Evolutionary conservation across 2,329 filamentous ascomycete genomes (phyloP).

Genomic region (Albophoma yamanashiensis): DNA sequence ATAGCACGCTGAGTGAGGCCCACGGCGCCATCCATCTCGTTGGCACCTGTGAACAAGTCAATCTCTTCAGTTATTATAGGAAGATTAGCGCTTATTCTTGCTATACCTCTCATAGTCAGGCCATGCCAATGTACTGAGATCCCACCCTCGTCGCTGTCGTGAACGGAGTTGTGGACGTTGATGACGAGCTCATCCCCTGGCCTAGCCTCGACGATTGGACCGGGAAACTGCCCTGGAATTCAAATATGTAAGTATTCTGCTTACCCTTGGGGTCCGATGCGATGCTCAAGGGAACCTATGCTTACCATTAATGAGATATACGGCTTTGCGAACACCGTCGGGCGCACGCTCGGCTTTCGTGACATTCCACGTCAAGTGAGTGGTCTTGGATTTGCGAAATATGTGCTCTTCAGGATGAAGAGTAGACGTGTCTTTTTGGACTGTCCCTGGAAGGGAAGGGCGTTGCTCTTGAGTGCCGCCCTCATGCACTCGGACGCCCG

Average conservation of each 20-base stretch:
- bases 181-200: slow-evolving; percentile 31
- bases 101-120: slow-evolving; percentile 45
- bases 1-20: slow-evolving; percentile 52
- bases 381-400: slow-evolving; percentile 19
- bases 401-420: slow-evolving; percentile 32
- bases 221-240: slow-evolving; percentile 24
- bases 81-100: background rate
- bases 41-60: slow-evolving; percentile 23
- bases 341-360: slow-evolving; percentile 25
- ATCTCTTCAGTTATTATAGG: background rate
- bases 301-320: slow-evolving; percentile 38
- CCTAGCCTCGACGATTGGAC: slow-evolving; percentile 32
- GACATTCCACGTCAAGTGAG: slow-evolving; percentile 26
- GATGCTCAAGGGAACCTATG: background rate
- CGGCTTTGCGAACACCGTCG: slow-evolving; percentile 37
- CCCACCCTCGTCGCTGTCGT: slow-evolving; percentile 1
- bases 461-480: background rate
- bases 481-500: background rate
- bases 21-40: slow-evolving; percentile 51
- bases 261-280: background rate
- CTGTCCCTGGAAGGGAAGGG: background rate
- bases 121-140: slow-evolving; percentile 61
- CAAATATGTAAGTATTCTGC: background rate
- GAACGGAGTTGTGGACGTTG: slow-evolving; percentile 26
- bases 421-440: slow-evolving; percentile 2